Evolutionary conservation across 805 yeast genomes (phyloP).

Genomic region (Lipomyces yamadae): DNA sequence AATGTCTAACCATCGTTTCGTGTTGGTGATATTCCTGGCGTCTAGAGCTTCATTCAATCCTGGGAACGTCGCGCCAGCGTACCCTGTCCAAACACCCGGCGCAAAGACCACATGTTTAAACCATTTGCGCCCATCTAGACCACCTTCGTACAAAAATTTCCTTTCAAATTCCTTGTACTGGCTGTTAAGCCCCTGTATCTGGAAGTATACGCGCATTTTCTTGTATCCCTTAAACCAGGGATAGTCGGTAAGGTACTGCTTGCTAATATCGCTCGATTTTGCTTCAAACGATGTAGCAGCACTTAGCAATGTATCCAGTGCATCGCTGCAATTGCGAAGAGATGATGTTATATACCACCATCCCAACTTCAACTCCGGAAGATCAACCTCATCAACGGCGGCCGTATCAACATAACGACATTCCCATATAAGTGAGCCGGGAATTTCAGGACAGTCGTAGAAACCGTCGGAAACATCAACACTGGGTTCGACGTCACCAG

Average conservation of each 20-base stretch:
- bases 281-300: slow-evolving; percentile 55
- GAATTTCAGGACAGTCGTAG: slow-evolving; percentile 18
- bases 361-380: slow-evolving; percentile 30
- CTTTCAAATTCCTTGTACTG: slow-evolving; percentile 54
- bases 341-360: slow-evolving; percentile 36
- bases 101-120: slow-evolving; percentile 64
- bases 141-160: slow-evolving; percentile 53
- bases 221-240: slow-evolving; percentile 74
- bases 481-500: slow-evolving; percentile 33
- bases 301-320: slow-evolving; percentile 39
- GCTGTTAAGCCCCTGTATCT: slow-evolving; percentile 54
- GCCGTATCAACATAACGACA: slow-evolving; percentile 9
- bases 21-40: slow-evolving; percentile 49
- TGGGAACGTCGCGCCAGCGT: slow-evolving; percentile 62
- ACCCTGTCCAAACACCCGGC: slow-evolving; percentile 64
- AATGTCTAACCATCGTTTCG: slow-evolving; percentile 50
- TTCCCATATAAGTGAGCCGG: slow-evolving; percentile 10
- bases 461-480: slow-evolving; percentile 14
- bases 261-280: slow-evolving; percentile 54
- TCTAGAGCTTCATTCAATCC: slow-evolving; percentile 61
- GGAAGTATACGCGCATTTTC: slow-evolving; percentile 64
- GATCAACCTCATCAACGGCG: slow-evolving; percentile 11
- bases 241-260: slow-evolving; percentile 62
- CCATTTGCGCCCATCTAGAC: slow-evolving; percentile 59
- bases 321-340: slow-evolving; percentile 33